Base-by-base conservation (phyloP, 768 basidiomycete genomes). In the Gyrodon lividus region DNA sequence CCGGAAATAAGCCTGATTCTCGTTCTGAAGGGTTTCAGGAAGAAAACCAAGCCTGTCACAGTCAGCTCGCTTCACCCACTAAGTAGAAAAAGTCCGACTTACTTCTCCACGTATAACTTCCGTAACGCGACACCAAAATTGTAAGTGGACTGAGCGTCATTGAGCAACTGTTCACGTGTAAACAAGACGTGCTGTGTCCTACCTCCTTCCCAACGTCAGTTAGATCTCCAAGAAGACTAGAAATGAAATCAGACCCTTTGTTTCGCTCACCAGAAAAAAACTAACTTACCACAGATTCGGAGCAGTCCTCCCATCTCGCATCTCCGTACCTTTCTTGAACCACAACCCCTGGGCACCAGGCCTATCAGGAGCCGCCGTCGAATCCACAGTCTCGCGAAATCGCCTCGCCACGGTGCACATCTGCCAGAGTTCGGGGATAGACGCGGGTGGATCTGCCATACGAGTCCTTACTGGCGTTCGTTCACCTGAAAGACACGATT, bases 391-490 rank as follows among this genome's bases (percentile, higher is more conserved):
- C 23, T 77, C 74, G 16, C 70, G 69, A 57, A 85, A 83, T 23
- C 74, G 71, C 34, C 75, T 72, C 6, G 79, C 79, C 0, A 73
- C 75, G 48, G 75, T 77, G 62, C 86, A 87, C 75, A 87, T 75
- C 50, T 74, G 67, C 86, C 89, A 90, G 55, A 86, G 73, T 57
- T 80, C 77, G 1, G 86, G 84, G 48, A 90, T 81, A 26, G 76
- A 80, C 10, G 82, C 82, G 0, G 86, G 86, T 7, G 83, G 72
- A 4, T 73, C 76, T 6, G 76, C 67, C 68, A 90, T 77, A 2
- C 87, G 79, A 10, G 82, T 72, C 8, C 80, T 81, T n/a, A 90
- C 87, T 0, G 89, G 89, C 0, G 87, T 81, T 31, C 89, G 79
- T 69, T 90, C 89, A 26, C 88, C 88, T 90, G 52, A 22, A 13